phyloP scores from a whole-genome alignment of 495 filamentous ascomycete genomes.

The Xylaria flabelliformis region DNA sequence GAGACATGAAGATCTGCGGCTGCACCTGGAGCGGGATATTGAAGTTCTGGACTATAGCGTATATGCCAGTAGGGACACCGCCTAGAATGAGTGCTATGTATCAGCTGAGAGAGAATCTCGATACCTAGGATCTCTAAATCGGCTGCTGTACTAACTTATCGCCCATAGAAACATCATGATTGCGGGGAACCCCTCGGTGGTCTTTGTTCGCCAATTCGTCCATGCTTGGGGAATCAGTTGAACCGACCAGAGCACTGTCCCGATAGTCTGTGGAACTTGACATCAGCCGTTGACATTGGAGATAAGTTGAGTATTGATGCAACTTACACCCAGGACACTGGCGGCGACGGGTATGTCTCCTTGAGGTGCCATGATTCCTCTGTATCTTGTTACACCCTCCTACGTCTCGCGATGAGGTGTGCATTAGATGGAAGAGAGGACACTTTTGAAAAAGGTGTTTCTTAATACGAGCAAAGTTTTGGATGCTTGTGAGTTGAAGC shows the following conservation, averaged over 20 bases:
- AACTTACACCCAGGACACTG: constrained; percentile 57
- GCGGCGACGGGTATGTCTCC: constrained; percentile 53
- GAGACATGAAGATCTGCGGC: constrained; percentile 70
- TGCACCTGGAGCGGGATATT: constrained; percentile 79
- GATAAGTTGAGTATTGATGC: background rate
- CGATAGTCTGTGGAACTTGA: constrained; percentile 33
- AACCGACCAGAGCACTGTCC: constrained; percentile 54
- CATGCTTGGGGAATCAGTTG: constrained; percentile 55
- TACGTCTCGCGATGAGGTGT: background rate
- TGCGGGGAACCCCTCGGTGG: constrained; percentile 73
- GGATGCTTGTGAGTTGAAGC: background rate
- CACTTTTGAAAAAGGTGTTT: too few species aligned
- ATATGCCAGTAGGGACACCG: constrained; percentile 54
- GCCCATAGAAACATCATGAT: constrained; percentile 81
- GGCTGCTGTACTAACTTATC: constrained; percentile 53
- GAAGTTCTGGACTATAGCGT: constrained; percentile 64
- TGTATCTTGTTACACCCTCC: background rate
- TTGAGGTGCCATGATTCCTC: constrained; percentile 49
- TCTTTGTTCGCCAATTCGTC: constrained; percentile 73
- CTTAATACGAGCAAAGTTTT: too few species aligned
- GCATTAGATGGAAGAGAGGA: background rate
- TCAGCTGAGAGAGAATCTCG: background rate
- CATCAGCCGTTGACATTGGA: constrained; percentile 15
- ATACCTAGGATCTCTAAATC: background rate
- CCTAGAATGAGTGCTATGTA: constrained; percentile 34